These are phyloP conservation scores for Zygnema circumcarinatum DNA, from an alignment of 139 green algal species.

Conservation along the genomic window DNA sequence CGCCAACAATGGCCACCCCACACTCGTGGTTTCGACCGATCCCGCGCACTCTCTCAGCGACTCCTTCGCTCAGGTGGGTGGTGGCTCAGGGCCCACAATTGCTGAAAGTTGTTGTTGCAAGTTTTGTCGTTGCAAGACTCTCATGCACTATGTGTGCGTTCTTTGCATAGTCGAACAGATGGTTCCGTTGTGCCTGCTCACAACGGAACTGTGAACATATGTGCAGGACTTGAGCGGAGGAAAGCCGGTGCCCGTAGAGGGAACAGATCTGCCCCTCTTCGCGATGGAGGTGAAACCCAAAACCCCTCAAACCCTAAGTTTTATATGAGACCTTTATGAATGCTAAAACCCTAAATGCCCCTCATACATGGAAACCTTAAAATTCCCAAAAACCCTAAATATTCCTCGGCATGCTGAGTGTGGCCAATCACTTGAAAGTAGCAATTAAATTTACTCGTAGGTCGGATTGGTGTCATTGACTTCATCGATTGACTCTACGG, in stretches of 20 bases:
- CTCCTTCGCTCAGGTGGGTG: slow-evolving; percentile 82
- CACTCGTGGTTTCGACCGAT: slow-evolving; percentile 96
- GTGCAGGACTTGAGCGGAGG: slow-evolving; percentile 93
- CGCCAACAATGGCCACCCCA: slow-evolving; percentile 84
- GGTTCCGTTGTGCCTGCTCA: too few relatives aligned
- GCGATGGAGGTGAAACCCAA: slow-evolving; percentile 59
- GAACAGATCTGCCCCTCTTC: slow-evolving; percentile 88
- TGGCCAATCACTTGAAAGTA: too few relatives aligned
- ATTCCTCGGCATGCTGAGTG: too few relatives aligned
- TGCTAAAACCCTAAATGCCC: too few relatives aligned
- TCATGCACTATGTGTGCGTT: neutral
- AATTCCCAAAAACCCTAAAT: too few relatives aligned
- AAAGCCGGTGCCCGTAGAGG: slow-evolving; percentile 84
- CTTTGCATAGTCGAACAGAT: too few relatives aligned
- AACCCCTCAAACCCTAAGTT: slow-evolving; percentile 61
- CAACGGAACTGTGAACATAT: too few relatives aligned
- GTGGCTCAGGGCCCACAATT: neutral
- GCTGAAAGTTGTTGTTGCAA: neutral
- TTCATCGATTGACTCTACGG: too few relatives aligned
- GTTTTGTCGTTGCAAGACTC: neutral
- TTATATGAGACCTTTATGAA: too few relatives aligned
- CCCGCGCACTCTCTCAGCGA: slow-evolving; percentile 95
- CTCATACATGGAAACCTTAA: too few relatives aligned
- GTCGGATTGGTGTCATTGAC: too few relatives aligned
- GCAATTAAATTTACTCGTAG: too few relatives aligned